Evolutionary conservation across 1,284 basidiomycete species (phyloP), one percentile per base, ranked within the genome.

Genomic region (Trichosporon coremiiforme): DNA sequence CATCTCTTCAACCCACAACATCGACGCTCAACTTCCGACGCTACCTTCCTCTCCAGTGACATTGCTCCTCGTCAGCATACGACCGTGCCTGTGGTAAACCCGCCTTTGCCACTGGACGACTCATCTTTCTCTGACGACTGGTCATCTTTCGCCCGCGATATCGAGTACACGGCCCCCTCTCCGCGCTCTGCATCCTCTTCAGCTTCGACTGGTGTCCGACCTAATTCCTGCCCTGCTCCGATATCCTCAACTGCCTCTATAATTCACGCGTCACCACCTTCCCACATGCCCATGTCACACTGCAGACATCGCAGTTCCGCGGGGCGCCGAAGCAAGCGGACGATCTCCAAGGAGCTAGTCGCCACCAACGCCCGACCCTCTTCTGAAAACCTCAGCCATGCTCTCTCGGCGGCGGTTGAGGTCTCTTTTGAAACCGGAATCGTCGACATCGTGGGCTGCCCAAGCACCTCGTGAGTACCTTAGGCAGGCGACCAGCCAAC

Each of bases 371-470:
- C 57, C 29, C 13, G 12, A 29, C 29, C 17, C 12, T 17, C 29
- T 3, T 8, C 13, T 3, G 29, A 33, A 4, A 33, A 17, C 4
- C 2, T 22, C 29, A 33, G 4, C 31, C 13, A 7, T n/a, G 29
- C 57, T n/a, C 6, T 60, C 15, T 35, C 41, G 3, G 31, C 66
- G 1, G 10, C 5, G 8, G 38, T 65, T n/a, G 64, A 41, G 4
- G 53, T 68, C 7, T 2, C 25, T 2, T 47, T 68, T n/a, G 64
- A 65, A 2, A 60, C 53, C 4, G 53, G 41, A 4, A 29, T 68
- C 10, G 68, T 68, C 3, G 68, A 68, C n/a, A 55, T 68, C n/a
- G 53, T 68, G 10, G 68, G 68, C 0, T 25, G 8, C 1, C 55
- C 68, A 0, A 65, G 13, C 15, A 68, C 64, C 0, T 13, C 41